Base-by-base conservation (phyloP, 352 stramenopile genomes). In the Aphanomyces stellatus region DNA sequence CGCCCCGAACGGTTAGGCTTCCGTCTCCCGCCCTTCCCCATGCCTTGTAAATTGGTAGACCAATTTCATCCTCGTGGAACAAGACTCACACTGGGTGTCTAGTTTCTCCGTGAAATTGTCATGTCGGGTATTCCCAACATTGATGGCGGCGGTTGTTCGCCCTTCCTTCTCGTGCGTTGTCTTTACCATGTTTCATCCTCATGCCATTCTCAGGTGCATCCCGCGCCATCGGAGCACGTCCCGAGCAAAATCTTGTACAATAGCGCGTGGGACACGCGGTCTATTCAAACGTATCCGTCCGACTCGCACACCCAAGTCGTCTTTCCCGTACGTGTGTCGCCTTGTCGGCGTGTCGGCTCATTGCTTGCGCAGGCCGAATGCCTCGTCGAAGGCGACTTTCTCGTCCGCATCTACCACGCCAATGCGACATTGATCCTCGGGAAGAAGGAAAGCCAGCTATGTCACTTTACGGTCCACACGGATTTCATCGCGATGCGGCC, bases 401-500 rank as follows among this genome's bases (percentile, higher is more conserved):
- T 88, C 34, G 76, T 93, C 33, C 73, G 82, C 22, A 85, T 81
- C 41, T 93, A 90, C 65, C 81, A 93, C 34, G 81, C 85, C 17
- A 91, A 87, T 46, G 77, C 74, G 41, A 79, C 74, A 28, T 81
- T 84, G 30, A 87, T 91, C 55, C 66, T 91, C 43, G 82, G 82
- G 30, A 90, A 88, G 68, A 79, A 91, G 72, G 82, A 90, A 59
- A 77, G 86, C 46, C 87, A 89, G 63, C 89, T 93, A 78, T 91
- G 91, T 70, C 85, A 93, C 73, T 84, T 93, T 48, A 90, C 81
- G 13, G 89, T 93, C 61, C 85, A 91, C 65, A 93, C 85, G 1
- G 83, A 90, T 51, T 91, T 91, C 65, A 81, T 90, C 49, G 19
- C 25, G 31, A 43, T 48, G 31, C 17, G 19, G 28, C 30, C 80